Percentiles rank a stretch among this genome's conserved stretches.
Evolutionary conservation across 352 stramenopile species (phyloP).

Genomic region (Pythium periplocum): DNA sequence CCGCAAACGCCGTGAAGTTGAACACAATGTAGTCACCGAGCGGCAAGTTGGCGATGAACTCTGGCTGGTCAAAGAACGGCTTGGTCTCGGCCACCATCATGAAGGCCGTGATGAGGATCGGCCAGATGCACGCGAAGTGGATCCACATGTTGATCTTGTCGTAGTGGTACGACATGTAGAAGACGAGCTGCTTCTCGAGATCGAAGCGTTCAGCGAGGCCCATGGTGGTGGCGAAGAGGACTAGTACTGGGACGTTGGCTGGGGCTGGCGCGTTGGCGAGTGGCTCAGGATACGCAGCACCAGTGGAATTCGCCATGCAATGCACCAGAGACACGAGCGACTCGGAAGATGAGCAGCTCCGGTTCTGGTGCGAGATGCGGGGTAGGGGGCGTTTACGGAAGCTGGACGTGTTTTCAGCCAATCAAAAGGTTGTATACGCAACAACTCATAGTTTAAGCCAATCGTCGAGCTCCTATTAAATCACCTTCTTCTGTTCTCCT

Average conservation of each 20-base stretch:
- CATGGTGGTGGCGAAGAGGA: constrained; percentile 9
- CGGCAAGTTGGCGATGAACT: constrained; percentile 19
- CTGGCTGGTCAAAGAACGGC: constrained; percentile 22
- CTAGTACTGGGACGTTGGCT: neutral
- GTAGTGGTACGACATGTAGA: constrained; percentile 85
- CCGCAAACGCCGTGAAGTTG: constrained; percentile 50
- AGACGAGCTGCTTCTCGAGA: constrained; percentile 77
- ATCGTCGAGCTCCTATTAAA: no score
- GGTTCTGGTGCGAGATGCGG: no score
- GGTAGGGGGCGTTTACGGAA: no score
- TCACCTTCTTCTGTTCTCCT: no score
- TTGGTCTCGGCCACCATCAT: constrained; percentile 49
- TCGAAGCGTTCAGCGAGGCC: constrained; percentile 59
- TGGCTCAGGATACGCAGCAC: neutral
- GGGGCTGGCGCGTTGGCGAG: neutral
- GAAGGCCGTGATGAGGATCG: constrained; percentile 74
- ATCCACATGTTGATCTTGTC: constrained; percentile 78
- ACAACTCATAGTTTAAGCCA: no score
- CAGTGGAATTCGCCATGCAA: neutral
- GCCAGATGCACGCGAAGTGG: constrained; percentile 83
- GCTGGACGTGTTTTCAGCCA: no score
- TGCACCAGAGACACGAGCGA: neutral
- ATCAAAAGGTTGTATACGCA: no score
- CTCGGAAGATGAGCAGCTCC: no score
- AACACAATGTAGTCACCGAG: constrained; percentile 51